A percentile compares a stretch with the other conserved stretches of the same genome.
phyloP scores from a whole-genome alignment of 768 basidiomycete genomes.

The Pisolithus orientalis region DNA sequence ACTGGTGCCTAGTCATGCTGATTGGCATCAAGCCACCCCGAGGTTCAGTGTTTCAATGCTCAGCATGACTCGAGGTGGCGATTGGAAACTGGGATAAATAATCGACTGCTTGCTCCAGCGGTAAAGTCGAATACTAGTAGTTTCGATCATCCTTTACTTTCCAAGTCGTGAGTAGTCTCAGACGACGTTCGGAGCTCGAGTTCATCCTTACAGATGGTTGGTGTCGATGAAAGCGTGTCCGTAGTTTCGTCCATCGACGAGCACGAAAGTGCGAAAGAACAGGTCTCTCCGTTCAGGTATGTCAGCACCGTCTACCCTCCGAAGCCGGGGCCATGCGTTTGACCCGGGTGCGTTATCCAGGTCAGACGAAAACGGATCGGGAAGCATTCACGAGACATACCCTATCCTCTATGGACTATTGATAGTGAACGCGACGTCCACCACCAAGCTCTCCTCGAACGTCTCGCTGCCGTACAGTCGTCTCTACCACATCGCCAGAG shows the following conservation, averaged over 20 bases:
- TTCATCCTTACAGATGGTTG: not conserved
- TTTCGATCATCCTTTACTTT: not conserved
- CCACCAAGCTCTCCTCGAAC: not conserved
- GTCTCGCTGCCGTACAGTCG: not conserved
- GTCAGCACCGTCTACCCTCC: not conserved
- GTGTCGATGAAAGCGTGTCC: not conserved
- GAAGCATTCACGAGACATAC: not conserved
- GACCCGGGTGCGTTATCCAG: not conserved
- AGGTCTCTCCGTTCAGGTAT: not conserved
- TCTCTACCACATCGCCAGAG: not conserved
- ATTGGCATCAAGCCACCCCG: too few species aligned
- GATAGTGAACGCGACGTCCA: not conserved
- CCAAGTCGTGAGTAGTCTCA: not conserved
- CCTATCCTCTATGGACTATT: constrained; percentile 2
- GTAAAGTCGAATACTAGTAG: too few species aligned
- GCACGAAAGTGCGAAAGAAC: not conserved
- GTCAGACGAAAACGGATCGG: not conserved
- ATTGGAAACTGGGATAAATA: too few species aligned
- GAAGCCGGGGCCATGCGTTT: not conserved
- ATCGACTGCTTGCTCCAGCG: too few species aligned
- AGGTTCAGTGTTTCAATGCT: too few species aligned
- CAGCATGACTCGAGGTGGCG: too few species aligned
- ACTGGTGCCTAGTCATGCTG: too few species aligned
- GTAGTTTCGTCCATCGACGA: not conserved
- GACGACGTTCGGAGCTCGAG: not conserved